phyloP scores from a whole-genome alignment of 2,329 filamentous ascomycete genomes.

The Metarhizium guizhouense region DNA sequence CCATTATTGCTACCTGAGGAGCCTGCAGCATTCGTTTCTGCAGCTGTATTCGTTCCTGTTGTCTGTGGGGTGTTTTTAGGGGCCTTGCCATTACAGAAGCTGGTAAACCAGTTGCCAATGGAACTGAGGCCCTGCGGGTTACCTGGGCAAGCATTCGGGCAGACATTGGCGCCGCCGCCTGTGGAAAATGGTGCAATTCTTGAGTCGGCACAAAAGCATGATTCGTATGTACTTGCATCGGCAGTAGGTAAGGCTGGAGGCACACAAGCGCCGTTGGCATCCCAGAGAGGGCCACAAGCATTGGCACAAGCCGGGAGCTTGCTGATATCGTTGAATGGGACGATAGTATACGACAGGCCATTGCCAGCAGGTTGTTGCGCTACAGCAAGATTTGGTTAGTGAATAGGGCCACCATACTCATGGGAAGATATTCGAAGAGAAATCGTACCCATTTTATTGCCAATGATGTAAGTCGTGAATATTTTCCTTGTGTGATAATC shows the following conservation, averaged over 20 bases:
- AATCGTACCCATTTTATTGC: neutral
- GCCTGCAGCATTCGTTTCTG: neutral
- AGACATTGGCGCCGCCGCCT: conserved; percentile 46
- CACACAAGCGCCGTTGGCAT: conserved; percentile 65
- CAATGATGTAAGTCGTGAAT: neutral
- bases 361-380: conserved; percentile 8
- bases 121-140: conserved; percentile 37
- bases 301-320: conserved; percentile 53
- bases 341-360: conserved; percentile 36
- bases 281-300: conserved; percentile 50
- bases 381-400: conserved; percentile 1
- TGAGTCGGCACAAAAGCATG: conserved; percentile 65
- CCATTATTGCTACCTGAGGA: conserved; percentile 5
- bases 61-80: conserved; percentile 10
- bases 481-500: neutral
- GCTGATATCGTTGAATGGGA: conserved; percentile 37
- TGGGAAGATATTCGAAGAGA: neutral
- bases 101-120: conserved; percentile 63
- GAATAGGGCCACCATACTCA: neutral
- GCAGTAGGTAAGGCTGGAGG: conserved; percentile 43
- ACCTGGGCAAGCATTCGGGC: conserved; percentile 48
- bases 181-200: conserved; percentile 49
- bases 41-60: conserved; percentile 1
- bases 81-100: conserved; percentile 46
- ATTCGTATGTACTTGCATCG: conserved; percentile 45